Evolutionary conservation across 495 filamentous ascomycete genomes (phyloP).

Genomic region (Pyrenopolyporus hunteri): DNA sequence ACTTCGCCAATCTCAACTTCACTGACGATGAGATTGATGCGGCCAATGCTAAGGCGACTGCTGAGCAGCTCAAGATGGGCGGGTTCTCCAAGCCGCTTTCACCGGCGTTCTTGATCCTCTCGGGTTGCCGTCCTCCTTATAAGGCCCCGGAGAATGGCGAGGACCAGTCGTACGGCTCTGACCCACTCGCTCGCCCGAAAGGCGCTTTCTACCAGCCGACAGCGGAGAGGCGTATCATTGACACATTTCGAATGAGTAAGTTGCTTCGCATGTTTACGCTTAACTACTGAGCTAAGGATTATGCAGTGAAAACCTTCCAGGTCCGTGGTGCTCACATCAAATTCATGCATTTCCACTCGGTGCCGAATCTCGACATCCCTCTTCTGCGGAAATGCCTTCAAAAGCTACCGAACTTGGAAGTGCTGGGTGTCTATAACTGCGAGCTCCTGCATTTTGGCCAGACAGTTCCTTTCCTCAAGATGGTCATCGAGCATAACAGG

Average conservation of each 20-base stretch:
- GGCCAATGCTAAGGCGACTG: background rate
- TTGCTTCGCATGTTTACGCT: background rate
- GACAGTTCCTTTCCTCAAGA: conserved; percentile 7
- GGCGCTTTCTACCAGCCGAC: background rate
- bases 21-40: conserved; percentile 1
- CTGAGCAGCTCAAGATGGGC: background rate
- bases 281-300: conserved; percentile 1
- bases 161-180: background rate
- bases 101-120: background rate
- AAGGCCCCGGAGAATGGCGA: background rate
- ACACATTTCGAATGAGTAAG: conserved; percentile 6
- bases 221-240: background rate
- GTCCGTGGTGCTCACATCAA: conserved; percentile 12
- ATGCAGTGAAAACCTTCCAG: conserved; percentile 17
- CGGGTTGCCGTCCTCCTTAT: background rate
- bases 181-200: conserved; percentile 5
- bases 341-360: conserved; percentile 26
- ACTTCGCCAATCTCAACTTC: conserved; percentile 15
- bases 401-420: conserved; percentile 17
- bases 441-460: conserved; percentile 35
- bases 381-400: conserved; percentile 16
- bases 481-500: conserved; percentile 15
- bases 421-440: conserved; percentile 36
- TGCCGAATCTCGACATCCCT: conserved; percentile 10
- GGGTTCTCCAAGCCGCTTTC: background rate